A percentile compares a stretch with the other conserved stretches of the same genome.
These are phyloP conservation scores for Russula sp. DNA, from an alignment of 768 basidiomycete species.

Conservation along the genomic window DNA sequence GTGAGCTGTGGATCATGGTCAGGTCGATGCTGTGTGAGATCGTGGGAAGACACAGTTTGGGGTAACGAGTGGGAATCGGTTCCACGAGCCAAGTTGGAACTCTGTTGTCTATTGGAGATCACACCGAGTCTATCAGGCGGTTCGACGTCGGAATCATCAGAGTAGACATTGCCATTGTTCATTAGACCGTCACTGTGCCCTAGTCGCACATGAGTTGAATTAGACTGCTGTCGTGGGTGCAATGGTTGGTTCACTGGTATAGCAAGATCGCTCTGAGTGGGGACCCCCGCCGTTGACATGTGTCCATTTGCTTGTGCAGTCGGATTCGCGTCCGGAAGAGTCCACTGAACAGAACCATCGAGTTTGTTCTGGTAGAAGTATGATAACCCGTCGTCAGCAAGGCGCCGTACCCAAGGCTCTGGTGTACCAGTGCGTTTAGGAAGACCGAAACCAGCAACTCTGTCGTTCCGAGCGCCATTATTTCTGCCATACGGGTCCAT, in stretches of 20 bases:
- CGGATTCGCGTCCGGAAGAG: conserved; percentile 42
- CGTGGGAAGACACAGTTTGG: neutral
- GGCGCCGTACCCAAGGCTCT: conserved; percentile 75
- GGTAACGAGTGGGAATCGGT: neutral
- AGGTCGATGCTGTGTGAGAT: neutral
- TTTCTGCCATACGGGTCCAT: conserved; percentile 31
- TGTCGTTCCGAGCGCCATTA: conserved; percentile 8
- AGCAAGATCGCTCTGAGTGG: neutral
- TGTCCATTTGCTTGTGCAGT: conserved; percentile 6
- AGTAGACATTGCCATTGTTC: conserved; percentile 58
- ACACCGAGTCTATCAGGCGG: conserved; percentile 33
- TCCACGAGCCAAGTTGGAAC: neutral
- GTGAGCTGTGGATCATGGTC: conserved; percentile 41
- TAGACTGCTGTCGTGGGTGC: conserved; percentile 28
- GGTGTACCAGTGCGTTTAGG: conserved; percentile 53
- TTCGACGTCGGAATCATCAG: conserved; percentile 72
- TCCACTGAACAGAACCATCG: conserved; percentile 64
- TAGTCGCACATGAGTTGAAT: conserved; percentile 28
- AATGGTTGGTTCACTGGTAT: neutral
- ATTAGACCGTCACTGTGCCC: conserved; percentile 29
- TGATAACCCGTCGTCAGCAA: conserved; percentile 76
- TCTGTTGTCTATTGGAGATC: conserved; percentile 15
- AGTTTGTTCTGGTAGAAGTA: conserved; percentile 73
- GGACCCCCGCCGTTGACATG: neutral
- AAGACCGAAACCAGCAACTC: conserved; percentile 50